A percentile compares a stretch with the other conserved stretches of the same genome.
Evolutionary conservation across 1,284 basidiomycete species (phyloP).

Genomic region (Sanghuangporus weigelae): DNA sequence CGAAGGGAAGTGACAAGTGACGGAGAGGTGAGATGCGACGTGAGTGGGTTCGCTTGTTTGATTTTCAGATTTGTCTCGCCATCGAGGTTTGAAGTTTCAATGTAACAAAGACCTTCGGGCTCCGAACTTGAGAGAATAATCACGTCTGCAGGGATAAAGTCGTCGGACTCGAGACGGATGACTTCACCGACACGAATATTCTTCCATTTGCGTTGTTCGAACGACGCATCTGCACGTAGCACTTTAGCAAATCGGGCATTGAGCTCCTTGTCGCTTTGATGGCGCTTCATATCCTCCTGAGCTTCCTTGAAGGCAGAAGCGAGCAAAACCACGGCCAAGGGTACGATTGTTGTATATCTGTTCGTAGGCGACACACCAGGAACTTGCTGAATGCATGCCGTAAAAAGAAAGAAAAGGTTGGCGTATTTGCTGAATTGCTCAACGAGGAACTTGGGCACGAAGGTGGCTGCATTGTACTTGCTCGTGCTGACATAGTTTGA

Average conservation of each 20-base stretch:
- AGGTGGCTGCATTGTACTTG: constrained; percentile 91
- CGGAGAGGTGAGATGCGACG: constrained; percentile 75
- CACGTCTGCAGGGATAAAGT: constrained; percentile 96
- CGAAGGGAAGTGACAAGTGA: constrained; percentile 68
- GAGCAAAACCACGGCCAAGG: constrained; percentile 84
- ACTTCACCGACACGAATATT: constrained; percentile 90
- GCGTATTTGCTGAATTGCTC: constrained; percentile 99
- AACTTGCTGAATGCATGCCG: constrained; percentile 96
- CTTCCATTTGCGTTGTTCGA: constrained; percentile 82
- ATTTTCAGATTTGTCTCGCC: constrained; percentile 99
- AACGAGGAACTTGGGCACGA: constrained; percentile 89
- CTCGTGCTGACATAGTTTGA: constrained; percentile 91
- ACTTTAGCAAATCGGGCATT: constrained; percentile 84
- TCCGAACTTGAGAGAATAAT: constrained; percentile 87
- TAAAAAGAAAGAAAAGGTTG: constrained; percentile 98
- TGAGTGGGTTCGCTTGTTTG: constrained; percentile 90
- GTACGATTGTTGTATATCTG: constrained; percentile 91
- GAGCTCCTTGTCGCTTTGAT: constrained; percentile 90
- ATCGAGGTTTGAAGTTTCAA: constrained; percentile 96
- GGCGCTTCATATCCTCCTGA: constrained; percentile 96
- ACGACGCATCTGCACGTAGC: constrained; percentile 60
- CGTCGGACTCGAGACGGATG: constrained; percentile 85
- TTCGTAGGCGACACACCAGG: constrained; percentile 98
- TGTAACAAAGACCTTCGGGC: constrained; percentile 95
- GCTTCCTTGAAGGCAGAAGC: constrained; percentile 97